Evolutionary conservation across 2,329 filamentous ascomycete species (phyloP).

Genomic region (Plenodomus tracheiphilus): DNA sequence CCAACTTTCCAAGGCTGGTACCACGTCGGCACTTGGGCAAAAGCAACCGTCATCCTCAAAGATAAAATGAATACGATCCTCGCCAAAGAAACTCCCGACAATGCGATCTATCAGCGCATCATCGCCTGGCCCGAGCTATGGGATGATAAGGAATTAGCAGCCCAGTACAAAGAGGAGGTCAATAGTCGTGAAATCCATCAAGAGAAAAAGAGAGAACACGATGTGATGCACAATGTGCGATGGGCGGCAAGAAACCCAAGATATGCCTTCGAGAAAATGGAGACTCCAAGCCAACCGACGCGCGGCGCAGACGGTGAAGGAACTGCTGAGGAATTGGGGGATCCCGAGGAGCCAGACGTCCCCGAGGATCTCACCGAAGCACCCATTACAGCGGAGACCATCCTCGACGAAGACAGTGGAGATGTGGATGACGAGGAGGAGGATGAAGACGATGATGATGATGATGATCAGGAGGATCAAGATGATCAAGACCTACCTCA

Average conservation of each 20-base stretch:
- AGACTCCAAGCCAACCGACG: slow-evolving; percentile 4
- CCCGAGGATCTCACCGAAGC: slow-evolving; percentile 38
- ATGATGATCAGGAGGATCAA: slow-evolving; percentile 18
- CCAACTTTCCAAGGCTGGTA: slow-evolving; percentile 74
- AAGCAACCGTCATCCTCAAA: slow-evolving; percentile 85
- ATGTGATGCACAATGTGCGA: slow-evolving; percentile 37
- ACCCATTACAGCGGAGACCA: slow-evolving; percentile 29
- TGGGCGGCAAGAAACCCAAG: slow-evolving; percentile 38
- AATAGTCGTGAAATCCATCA: slow-evolving; percentile 24
- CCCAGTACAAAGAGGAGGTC: slow-evolving; percentile 33
- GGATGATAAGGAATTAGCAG: slow-evolving; percentile 36
- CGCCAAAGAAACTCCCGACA: slow-evolving; percentile 36
- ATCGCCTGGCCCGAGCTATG: slow-evolving; percentile 38
- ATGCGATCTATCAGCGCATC: slow-evolving; percentile 37
- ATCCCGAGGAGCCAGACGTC: slow-evolving; percentile 26
- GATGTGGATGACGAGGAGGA: slow-evolving; percentile 21
- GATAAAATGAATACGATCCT: slow-evolving; percentile 67
- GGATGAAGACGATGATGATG: slow-evolving; percentile 15
- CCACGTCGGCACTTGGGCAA: slow-evolving; percentile 77
- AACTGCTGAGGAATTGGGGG: slow-evolving; percentile 11
- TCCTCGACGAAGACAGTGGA: slow-evolving; percentile 24
- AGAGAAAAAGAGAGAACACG: slow-evolving; percentile 33
- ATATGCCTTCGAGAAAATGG: slow-evolving; percentile 40
- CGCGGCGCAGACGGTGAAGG: slow-evolving; percentile 4
- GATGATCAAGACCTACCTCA: slow-evolving; percentile 14